Evolutionary conservation across 73 alveolate species (phyloP).

Genomic region (Halteria grandinella): DNA sequence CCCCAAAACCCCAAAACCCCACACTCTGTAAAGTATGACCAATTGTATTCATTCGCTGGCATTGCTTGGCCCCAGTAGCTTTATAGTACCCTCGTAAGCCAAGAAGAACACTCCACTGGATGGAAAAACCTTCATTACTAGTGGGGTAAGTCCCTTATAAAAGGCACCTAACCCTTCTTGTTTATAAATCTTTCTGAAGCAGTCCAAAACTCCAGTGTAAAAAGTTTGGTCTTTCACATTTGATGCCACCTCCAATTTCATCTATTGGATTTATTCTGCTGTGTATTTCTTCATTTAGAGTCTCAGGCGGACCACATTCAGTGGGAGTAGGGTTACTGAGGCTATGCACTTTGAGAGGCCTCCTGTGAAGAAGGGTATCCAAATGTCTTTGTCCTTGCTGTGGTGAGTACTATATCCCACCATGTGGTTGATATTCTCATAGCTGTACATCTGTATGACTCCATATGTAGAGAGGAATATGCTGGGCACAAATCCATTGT

Average conservation of each 20-base stretch:
- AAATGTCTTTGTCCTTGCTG: conserved; percentile 3
- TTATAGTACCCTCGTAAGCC: conserved; percentile 51
- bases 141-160: conserved; percentile 59
- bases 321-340: conserved; percentile 21
- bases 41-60: no score
- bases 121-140: conserved; percentile 58
- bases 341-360: conserved; percentile 38
- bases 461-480: conserved; percentile 58
- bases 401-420: conserved; percentile 33
- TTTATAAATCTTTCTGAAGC: conserved; percentile 34
- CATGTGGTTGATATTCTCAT: conserved; percentile 56
- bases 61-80: no score
- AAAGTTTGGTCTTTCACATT: conserved; percentile 3
- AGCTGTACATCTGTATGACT: conserved; percentile 62
- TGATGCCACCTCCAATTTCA: neutral
- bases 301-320: conserved; percentile 25
- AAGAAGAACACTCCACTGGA: conserved; percentile 60
- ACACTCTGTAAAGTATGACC: no score
- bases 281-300: conserved; percentile 39
- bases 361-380: conserved; percentile 46
- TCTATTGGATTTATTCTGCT: conserved; percentile 35
- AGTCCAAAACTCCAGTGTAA: conserved; percentile 47
- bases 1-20: no score
- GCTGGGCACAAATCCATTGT: conserved; percentile 59
- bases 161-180: conserved; percentile 62